Base-by-base conservation (phyloP, 2,329 filamentous ascomycete species). In the Lasiodiplodia citricola region DNA sequence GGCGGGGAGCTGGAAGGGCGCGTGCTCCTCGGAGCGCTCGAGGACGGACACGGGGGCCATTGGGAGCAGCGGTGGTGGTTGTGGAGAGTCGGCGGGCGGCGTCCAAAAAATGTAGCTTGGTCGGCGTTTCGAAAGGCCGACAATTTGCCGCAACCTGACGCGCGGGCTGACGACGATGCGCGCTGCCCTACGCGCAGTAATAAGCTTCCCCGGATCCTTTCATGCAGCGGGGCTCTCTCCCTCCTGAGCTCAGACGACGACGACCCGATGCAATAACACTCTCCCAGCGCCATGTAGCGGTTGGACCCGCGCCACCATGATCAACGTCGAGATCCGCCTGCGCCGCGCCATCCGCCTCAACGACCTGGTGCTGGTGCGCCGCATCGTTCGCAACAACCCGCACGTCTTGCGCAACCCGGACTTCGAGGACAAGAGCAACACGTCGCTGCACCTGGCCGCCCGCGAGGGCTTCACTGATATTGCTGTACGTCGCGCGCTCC, bases 331-430 rank as follows among this genome's bases (percentile, higher is more conserved):
- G 68, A 88, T 90, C 78, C 91, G 93, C 74, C 85, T 96, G 55
- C 91, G 93, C 72, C 90, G 93, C 74, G 93, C 94, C 70, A 95
- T 97, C 78, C 87, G 91, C 77, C 86, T 89, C 75, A 90, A 92
- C 79, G 91, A 95, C 77, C 81, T 87, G 79, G 83, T 88, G 68
- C 90, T 97, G 72, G 91, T 94, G 73, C 83, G 86, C 73, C 91
- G 93, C 77, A 94, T 97, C 77, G 85, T 96, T 72, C 87, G 86
- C 72, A 90, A 90, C 69, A 89, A 95, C 75, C 91, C 91, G 0
- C 77, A 82, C 21, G 87, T 91, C 71, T 84, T 97, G 35, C 90
- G 91, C 75, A 97, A 97, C 76, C 92, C 93, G 2, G 92, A 97
- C 79, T 87, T 88, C 73, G 87, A 88, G 4, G 85, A 89, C 70